Base-by-base conservation (phyloP, 192 early-diverging fungal genomes). In the Podila horticola region DNA sequence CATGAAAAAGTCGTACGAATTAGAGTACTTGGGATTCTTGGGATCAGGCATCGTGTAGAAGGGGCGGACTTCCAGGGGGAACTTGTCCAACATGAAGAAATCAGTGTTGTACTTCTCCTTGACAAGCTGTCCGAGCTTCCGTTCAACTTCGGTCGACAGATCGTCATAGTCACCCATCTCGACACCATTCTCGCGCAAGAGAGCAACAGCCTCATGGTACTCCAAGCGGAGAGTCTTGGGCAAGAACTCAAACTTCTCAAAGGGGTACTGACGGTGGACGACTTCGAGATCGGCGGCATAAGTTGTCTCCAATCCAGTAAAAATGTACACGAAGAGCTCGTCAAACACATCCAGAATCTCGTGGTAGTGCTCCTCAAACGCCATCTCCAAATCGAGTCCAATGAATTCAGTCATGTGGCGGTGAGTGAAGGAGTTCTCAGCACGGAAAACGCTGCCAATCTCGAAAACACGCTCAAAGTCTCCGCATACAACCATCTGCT, bases 31-130 rank as follows among this genome's bases (percentile, higher is more conserved):
- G 84, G 91, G 87, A 72, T 92, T 84, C 30, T 84, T 83, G 28
- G 98, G 94, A 83, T 99, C 97, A 31, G 97, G 97, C 98, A 99
- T 99, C 38, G 98, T 99, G 91, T 99, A 99, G 92, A 98, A 98
- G 48, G 98, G 97, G 58, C 98, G 91, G 49, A 99, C 91, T 11
- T 82, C 92, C 66, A 96, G 83, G n/a, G 98, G 98, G 91, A 99
- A 99, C 88, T 99, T 99, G 91, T 99, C 98, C 55, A 99, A 84
- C 83, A 99, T 96, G 88, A 94, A 99, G 83, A 99, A 99, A 86
- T 99, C 98, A 19, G 97, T 98, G 71, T 92, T 81, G 87, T 98
- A 97, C 90, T 97, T 96, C 67, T 94, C 91, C 76, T 93, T 92
- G 66, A 99, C 95, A 48, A 98, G 85, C 72, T 90, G 83, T 64